Conservation (phyloP, 1,284 basidiomycete species). For the Fomitopsis schrenkii region DNA sequence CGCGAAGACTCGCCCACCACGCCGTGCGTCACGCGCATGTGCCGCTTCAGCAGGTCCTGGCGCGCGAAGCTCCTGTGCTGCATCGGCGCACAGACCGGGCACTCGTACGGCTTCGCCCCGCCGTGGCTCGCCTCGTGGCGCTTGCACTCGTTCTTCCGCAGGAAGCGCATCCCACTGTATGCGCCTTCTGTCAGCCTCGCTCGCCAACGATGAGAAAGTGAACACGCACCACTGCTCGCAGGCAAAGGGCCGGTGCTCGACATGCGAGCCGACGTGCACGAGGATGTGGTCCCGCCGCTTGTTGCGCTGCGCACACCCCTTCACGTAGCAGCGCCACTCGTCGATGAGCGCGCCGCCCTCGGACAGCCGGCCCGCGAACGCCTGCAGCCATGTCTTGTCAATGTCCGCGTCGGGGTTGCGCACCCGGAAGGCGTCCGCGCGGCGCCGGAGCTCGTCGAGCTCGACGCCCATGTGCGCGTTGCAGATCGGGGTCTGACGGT, state of each 20-base stretch:
- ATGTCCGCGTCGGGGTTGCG: slow-evolving; percentile 51
- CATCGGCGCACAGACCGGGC: slow-evolving; percentile 42
- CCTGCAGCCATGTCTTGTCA: slow-evolving; percentile 58
- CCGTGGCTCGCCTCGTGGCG: slow-evolving; percentile 64
- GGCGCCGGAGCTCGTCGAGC: slow-evolving; percentile 46
- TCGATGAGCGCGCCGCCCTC: slow-evolving; percentile 47
- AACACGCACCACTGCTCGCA: slow-evolving; percentile 53
- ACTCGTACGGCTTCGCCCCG: slow-evolving; percentile 52
- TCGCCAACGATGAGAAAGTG: neutral
- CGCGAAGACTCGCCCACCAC: slow-evolving; percentile 14
- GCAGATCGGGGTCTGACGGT: slow-evolving; percentile 16
- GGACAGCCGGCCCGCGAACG: slow-evolving; percentile 62
- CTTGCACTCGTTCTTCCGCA: slow-evolving; percentile 72
- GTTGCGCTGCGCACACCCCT: slow-evolving; percentile 59
- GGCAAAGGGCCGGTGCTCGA: slow-evolving; percentile 60
- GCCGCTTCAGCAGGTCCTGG: slow-evolving; percentile 60
- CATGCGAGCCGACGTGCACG: slow-evolving; percentile 65
- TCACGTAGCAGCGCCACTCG: slow-evolving; percentile 64
- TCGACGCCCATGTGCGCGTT: slow-evolving; percentile 58
- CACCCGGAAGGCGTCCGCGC: slow-evolving; percentile 47
- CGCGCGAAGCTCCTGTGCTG: slow-evolving; percentile 51
- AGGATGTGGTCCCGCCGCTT: slow-evolving; percentile 68
- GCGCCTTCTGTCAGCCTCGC: neutral
- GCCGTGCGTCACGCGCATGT: slow-evolving; percentile 52
- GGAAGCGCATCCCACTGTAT: slow-evolving; percentile 51